Evolutionary conservation across 192 early-diverging fungal species (phyloP).

Genomic region (Linnemannia elongata): DNA sequence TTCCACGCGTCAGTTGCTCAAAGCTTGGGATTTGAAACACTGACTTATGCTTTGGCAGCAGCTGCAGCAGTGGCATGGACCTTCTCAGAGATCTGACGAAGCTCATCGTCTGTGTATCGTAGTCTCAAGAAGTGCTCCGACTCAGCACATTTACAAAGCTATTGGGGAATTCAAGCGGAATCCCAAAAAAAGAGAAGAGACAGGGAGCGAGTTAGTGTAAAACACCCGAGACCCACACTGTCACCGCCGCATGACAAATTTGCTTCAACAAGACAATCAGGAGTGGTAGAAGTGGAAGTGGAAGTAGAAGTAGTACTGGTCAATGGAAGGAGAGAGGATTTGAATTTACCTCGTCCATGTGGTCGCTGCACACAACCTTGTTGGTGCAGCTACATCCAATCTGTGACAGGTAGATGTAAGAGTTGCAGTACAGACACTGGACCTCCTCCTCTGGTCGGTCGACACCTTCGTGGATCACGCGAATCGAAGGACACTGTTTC

Average conservation of each 20-base stretch:
- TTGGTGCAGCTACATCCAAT: constrained; percentile 71
- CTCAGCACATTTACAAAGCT: constrained; percentile 58
- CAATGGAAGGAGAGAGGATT: too few species aligned
- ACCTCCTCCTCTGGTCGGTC: constrained; percentile 69
- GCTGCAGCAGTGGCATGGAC: constrained; percentile 27
- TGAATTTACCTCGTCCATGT: constrained; percentile 58
- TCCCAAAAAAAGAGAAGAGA: neutral
- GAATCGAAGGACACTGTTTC: constrained; percentile 45
- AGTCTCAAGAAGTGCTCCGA: constrained; percentile 46
- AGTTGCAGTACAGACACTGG: constrained; percentile 79
- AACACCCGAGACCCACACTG: neutral
- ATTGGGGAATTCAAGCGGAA: neutral
- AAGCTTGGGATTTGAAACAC: neutral
- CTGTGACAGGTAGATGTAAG: constrained; percentile 79
- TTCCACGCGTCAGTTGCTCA: too few species aligned
- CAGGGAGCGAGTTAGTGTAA: neutral
- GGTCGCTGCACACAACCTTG: constrained; percentile 76
- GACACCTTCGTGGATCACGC: constrained; percentile 58
- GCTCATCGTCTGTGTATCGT: constrained; percentile 53
- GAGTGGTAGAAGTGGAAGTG: neutral
- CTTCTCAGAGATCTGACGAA: constrained; percentile 37
- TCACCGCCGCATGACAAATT: neutral
- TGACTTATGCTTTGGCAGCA: neutral
- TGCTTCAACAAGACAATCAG: neutral
- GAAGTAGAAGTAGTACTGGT: neutral